Evolutionary conservation across 2,329 filamentous ascomycete genomes (phyloP).

Genomic region (Stagonosporopsis tanaceti): DNA sequence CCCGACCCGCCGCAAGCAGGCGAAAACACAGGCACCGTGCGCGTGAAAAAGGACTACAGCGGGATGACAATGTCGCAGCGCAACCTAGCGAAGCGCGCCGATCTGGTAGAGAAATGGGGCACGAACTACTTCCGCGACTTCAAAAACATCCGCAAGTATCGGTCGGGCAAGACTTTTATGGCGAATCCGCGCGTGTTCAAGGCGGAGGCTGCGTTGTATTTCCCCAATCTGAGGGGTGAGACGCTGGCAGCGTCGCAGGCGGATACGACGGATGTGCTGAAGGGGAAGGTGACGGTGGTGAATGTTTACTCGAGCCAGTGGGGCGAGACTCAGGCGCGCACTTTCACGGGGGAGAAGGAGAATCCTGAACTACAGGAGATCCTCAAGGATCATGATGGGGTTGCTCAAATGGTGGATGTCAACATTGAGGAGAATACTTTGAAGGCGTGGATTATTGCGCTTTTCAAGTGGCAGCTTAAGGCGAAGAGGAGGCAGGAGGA

Average conservation of each 20-base stretch:
- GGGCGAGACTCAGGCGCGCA: slow-evolving; percentile 81
- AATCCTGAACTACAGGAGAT: slow-evolving; percentile 76
- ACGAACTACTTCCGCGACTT: slow-evolving; percentile 97
- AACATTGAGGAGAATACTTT: slow-evolving; percentile 86
- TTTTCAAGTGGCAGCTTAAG: slow-evolving; percentile 62
- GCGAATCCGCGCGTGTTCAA: slow-evolving; percentile 86
- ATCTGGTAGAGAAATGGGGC: slow-evolving; percentile 78
- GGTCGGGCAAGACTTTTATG: slow-evolving; percentile 89
- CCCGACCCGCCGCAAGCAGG: slow-evolving; percentile 74
- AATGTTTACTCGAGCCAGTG: slow-evolving; percentile 78
- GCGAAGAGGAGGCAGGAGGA: slow-evolving; percentile 58
- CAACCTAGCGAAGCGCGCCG: slow-evolving; percentile 76
- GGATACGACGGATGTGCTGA: slow-evolving; percentile 79
- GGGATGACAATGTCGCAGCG: slow-evolving; percentile 44
- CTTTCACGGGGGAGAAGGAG: slow-evolving; percentile 68
- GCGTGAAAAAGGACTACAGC: slow-evolving; percentile 43
- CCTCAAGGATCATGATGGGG: slow-evolving; percentile 61
- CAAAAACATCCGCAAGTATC: slow-evolving; percentile 77
- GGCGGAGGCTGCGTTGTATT: slow-evolving; percentile 82
- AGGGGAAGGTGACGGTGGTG: slow-evolving; percentile 78
- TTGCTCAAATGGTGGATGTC: slow-evolving; percentile 80
- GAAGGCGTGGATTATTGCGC: slow-evolving; percentile 63
- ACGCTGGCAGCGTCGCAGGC: slow-evolving; percentile 65
- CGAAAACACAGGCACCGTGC: slow-evolving; percentile 82
- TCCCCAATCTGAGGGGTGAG: slow-evolving; percentile 87